These are phyloP conservation scores for Nannochloris sp. DNA, from an alignment of 139 green algal species.

Conservation along the genomic window DNA sequence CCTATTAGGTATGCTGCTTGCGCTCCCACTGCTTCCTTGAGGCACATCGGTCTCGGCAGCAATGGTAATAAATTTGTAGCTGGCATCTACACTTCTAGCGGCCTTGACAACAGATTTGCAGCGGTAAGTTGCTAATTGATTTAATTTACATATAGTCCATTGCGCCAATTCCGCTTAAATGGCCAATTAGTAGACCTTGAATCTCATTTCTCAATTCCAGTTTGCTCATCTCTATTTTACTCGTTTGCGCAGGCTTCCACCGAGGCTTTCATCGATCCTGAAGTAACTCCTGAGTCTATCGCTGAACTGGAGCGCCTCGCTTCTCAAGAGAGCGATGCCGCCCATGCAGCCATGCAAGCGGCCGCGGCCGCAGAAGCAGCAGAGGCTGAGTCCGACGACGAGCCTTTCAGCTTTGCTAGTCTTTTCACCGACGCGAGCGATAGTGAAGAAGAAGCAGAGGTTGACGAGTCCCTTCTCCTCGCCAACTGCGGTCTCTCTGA, in stretches of 20 bases:
- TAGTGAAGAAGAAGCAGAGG: conserved; percentile 19
- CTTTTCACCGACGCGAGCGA: conserved; percentile 27
- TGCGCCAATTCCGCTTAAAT: too few relatives aligned
- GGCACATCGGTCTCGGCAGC: too few relatives aligned
- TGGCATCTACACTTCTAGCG: too few relatives aligned
- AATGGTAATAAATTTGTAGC: too few relatives aligned
- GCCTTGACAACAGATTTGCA: too few relatives aligned
- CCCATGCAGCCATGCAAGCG: not conserved
- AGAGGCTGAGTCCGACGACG: conserved; percentile 7
- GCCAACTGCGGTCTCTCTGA: conserved; percentile 62
- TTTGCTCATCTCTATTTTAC: not conserved
- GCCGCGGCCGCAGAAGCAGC: not conserved
- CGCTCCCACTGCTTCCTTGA: too few relatives aligned
- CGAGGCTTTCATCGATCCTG: not conserved
- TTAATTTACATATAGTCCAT: too few relatives aligned
- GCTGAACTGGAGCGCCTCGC: not conserved
- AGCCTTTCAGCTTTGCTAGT: conserved; percentile 21
- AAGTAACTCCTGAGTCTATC: not conserved
- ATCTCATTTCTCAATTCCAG: conserved; percentile 30
- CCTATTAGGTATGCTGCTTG: too few relatives aligned
- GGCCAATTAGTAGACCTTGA: too few relatives aligned
- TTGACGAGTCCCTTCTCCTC: conserved; percentile 42
- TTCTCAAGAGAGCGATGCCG: not conserved
- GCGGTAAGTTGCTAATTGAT: too few relatives aligned
- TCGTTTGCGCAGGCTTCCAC: not conserved